phyloP scores from a whole-genome alignment of 352 stramenopile species.

The Saprolegnia diclina region DNA sequence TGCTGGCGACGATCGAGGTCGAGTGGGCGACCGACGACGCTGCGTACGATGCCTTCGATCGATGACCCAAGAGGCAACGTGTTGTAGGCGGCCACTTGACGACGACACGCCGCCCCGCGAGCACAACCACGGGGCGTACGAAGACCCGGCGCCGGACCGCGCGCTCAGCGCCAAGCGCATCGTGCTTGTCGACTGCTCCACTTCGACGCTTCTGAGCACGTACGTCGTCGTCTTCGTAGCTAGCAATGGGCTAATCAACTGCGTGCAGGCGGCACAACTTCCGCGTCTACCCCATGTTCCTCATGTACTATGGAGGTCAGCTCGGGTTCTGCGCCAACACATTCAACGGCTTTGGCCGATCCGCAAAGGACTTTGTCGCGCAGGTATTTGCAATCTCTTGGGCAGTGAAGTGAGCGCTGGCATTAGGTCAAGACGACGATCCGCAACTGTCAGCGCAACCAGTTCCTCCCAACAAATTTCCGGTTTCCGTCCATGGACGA shows the following conservation, averaged over 20 bases:
- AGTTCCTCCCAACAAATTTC: constrained; percentile 2
- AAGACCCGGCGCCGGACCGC: constrained; percentile 12
- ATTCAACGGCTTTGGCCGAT: constrained; percentile 21
- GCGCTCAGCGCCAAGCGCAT: constrained; percentile 4
- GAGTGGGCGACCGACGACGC: constrained; percentile 6
- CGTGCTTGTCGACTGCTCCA: constrained; percentile 18
- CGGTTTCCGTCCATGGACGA: constrained; percentile 16
- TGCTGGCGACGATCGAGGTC: constrained; percentile 22
- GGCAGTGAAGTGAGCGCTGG: neutral
- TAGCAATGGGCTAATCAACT: neutral
- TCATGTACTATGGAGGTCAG: constrained; percentile 23
- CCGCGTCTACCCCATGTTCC: constrained; percentile 20
- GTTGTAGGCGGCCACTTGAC: neutral
- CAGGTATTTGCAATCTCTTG: neutral
- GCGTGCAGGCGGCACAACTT: constrained; percentile 17
- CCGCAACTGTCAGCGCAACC: constrained; percentile 18
- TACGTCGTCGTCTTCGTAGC: neutral
- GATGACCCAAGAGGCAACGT: neutral
- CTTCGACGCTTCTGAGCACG: neutral
- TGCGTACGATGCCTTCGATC: neutral
- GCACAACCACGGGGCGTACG: neutral
- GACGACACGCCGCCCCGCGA: neutral
- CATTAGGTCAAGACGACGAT: constrained; percentile 16
- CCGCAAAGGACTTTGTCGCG: constrained; percentile 4
- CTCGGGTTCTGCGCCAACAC: constrained; percentile 20